Percentiles rank a stretch among this genome's conserved stretches.
Conservation (phyloP, 164 flowering plant genomes). For the Liriodendron chinense region DNA sequence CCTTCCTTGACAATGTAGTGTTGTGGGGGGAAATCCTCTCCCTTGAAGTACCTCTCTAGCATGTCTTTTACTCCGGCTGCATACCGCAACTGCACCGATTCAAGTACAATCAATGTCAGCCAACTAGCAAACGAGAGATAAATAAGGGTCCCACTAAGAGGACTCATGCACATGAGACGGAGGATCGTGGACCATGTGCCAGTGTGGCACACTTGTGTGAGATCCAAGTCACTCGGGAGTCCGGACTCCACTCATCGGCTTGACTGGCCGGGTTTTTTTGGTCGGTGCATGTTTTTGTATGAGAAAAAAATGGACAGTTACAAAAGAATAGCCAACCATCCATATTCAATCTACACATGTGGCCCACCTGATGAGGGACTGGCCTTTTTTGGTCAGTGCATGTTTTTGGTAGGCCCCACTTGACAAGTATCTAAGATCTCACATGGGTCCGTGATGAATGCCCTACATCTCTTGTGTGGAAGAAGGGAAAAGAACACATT, state of each 20-base stretch:
- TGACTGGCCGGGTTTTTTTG: no score
- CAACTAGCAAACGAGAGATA: background rate
- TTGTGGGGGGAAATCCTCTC: conserved; percentile 83
- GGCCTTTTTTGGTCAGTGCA: background rate
- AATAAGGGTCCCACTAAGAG: background rate
- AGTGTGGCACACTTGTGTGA: no score
- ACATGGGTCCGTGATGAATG: no score
- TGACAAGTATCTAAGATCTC: no score
- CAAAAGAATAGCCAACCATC: background rate
- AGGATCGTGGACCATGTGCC: background rate
- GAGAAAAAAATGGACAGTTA: background rate
- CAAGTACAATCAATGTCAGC: background rate
- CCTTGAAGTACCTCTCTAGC: conserved; percentile 92
- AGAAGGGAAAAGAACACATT: background rate
- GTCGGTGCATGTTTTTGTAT: background rate
- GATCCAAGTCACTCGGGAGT: no score
- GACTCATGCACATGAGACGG: background rate
- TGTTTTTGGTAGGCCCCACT: no score
- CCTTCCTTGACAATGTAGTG: conserved; percentile 96
- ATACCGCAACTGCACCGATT: conserved; percentile 69
- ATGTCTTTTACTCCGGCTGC: conserved; percentile 92
- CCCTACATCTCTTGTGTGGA: background rate
- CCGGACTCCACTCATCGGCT: no score
- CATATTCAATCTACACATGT: background rate
- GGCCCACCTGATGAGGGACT: background rate